phyloP scores from a whole-genome alignment of 2,329 filamentous ascomycete species.

The Botrytis fragariae region DNA sequence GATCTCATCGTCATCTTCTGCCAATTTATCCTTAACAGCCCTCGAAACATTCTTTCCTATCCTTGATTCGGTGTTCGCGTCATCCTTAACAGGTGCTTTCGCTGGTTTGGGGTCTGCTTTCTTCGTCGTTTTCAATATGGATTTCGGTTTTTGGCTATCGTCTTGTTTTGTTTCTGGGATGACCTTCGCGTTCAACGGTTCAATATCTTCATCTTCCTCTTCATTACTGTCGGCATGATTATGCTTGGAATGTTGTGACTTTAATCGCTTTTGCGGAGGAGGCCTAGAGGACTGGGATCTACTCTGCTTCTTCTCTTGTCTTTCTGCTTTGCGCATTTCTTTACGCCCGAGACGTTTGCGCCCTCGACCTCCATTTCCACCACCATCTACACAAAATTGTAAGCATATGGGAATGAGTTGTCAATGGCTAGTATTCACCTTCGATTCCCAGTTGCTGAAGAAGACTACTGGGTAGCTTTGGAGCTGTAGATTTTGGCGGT shows the following conservation, averaged over 20 bases:
- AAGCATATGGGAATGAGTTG: slow-evolving; percentile 3
- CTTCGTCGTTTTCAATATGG: slow-evolving; percentile 35
- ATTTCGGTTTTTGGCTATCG: slow-evolving; percentile 30
- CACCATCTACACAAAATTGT: slow-evolving; percentile 8
- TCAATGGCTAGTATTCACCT: slow-evolving; percentile 27
- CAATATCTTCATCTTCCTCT: slow-evolving; percentile 13
- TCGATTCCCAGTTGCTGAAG: slow-evolving; percentile 46
- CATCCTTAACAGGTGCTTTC: neutral
- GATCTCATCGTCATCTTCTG: slow-evolving; percentile 85
- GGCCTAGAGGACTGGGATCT: slow-evolving; percentile 28
- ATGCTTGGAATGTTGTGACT: slow-evolving; percentile 25
- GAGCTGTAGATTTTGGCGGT: slow-evolving; percentile 38
- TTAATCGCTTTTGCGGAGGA: slow-evolving; percentile 33
- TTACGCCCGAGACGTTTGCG: slow-evolving; percentile 34
- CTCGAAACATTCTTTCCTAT: slow-evolving; percentile 29
- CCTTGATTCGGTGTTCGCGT: neutral
- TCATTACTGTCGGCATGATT: slow-evolving; percentile 7
- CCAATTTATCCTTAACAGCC: slow-evolving; percentile 60
- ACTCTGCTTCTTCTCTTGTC: slow-evolving; percentile 35
- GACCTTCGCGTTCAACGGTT: slow-evolving; percentile 5
- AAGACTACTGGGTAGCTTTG: slow-evolving; percentile 45
- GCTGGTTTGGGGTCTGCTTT: slow-evolving; percentile 23
- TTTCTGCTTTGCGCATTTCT: slow-evolving; percentile 37
- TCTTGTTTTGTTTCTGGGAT: slow-evolving; percentile 12
- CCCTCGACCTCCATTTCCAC: slow-evolving; percentile 26